A percentile compares a stretch with the other conserved stretches of the same genome.
phyloP scores from a whole-genome alignment of 306 rosid genomes.

The Cicer chorassanicum region DNA sequence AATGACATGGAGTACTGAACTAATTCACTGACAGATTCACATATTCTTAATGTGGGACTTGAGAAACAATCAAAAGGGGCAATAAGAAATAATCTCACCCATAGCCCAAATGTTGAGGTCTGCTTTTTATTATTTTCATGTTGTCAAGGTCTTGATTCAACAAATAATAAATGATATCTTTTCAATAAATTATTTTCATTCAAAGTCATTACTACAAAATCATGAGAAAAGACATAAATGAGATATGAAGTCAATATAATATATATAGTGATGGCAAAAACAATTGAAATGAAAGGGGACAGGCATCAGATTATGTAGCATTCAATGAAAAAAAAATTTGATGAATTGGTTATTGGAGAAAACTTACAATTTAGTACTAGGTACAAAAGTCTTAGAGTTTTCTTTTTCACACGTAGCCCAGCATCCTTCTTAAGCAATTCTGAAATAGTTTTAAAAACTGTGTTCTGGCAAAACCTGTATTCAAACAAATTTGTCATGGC shows the following conservation, averaged over 20 bases:
- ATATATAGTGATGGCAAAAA: slow-evolving; percentile 16
- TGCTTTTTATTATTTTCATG: not conserved
- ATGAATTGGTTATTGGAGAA: slow-evolving; percentile 39
- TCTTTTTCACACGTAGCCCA: slow-evolving; percentile 66
- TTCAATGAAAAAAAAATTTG: not conserved
- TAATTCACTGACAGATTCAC: not conserved
- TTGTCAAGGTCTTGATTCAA: slow-evolving; percentile 29
- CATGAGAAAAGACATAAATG: slow-evolving; percentile 3
- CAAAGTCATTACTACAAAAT: slow-evolving; percentile 19
- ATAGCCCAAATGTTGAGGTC: slow-evolving; percentile 13
- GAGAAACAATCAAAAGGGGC: not conserved
- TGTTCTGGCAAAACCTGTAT: slow-evolving; percentile 67
- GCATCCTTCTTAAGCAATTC: slow-evolving; percentile 75
- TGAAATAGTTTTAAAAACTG: slow-evolving; percentile 63
- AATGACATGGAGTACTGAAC: slow-evolving; percentile 26
- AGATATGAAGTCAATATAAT: not conserved
- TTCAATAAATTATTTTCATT: slow-evolving; percentile 22
- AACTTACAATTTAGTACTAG: slow-evolving; percentile 80
- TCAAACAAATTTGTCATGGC: slow-evolving; percentile 38
- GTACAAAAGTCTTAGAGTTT: slow-evolving; percentile 68
- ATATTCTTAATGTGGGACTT: not conserved
- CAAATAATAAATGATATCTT: slow-evolving; percentile 15
- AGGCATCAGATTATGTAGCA: slow-evolving; percentile 20
- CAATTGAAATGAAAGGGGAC: slow-evolving; percentile 14
- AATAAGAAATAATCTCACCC: slow-evolving; percentile 9